Evolutionary conservation across 2,329 filamentous ascomycete genomes (phyloP).

Genomic region (Talaromyces rugulosus): DNA sequence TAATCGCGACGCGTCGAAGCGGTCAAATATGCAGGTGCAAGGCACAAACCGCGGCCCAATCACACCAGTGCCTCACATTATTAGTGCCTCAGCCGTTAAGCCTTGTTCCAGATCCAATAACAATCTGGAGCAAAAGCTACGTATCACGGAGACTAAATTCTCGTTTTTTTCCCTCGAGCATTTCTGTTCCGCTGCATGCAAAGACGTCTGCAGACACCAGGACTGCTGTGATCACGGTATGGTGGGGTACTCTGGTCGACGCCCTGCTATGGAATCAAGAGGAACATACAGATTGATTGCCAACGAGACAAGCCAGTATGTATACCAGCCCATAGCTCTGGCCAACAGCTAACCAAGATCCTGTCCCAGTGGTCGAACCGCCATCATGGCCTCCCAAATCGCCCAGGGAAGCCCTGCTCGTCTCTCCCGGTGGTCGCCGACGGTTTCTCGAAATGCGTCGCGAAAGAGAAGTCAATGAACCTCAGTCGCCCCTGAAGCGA

Average conservation of each 20-base stretch:
- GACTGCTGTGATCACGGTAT: constrained; percentile 8
- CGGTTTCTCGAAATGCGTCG: constrained; percentile 66
- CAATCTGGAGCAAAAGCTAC: neutral
- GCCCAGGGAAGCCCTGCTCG: constrained; percentile 58
- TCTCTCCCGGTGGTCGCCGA: constrained; percentile 73
- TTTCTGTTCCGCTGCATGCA: neutral
- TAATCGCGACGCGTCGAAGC: neutral
- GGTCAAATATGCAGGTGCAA: neutral
- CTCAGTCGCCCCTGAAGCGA: constrained; percentile 61
- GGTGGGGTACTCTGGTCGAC: constrained; percentile 8
- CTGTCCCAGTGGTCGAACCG: constrained; percentile 36
- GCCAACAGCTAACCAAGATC: neutral
- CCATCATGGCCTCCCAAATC: constrained; percentile 59
- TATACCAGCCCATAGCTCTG: neutral
- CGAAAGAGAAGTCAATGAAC: constrained; percentile 46
- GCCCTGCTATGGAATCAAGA: constrained; percentile 8
- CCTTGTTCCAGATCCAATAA: neutral
- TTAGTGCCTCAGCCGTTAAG: neutral
- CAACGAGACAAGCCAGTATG: constrained; percentile 5
- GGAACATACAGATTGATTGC: constrained; percentile 2
- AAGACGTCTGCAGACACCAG: no score
- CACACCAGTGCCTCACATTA: neutral
- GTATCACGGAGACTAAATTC: neutral
- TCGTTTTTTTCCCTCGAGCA: neutral
- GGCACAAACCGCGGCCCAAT: neutral